These are phyloP conservation scores for Buddleja alternifolia DNA, from an alignment of 257 asterid species.

Conservation along the genomic window DNA sequence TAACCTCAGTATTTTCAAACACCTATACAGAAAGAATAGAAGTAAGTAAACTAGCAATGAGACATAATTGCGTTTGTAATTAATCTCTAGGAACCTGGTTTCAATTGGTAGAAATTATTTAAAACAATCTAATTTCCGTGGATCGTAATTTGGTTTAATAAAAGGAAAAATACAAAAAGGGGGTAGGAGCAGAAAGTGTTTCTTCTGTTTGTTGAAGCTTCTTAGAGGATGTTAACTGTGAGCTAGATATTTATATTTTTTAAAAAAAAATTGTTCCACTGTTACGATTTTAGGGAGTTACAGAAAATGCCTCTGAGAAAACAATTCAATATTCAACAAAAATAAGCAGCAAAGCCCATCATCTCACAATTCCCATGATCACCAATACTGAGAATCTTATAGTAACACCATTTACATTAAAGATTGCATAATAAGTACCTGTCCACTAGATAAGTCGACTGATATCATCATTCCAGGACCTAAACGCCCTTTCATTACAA, in stretches of 20 bases:
- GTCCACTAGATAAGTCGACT: conserved; percentile 84
- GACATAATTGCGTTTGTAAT: neutral
- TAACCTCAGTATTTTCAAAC: conserved; percentile 92
- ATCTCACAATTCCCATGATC: conserved; percentile 1
- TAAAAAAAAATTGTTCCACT: neutral
- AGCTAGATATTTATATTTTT: neutral
- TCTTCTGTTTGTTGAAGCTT: neutral
- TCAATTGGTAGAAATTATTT: neutral
- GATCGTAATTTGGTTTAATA: conserved; percentile 9
- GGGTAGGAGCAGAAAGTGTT: neutral
- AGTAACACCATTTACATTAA: conserved; percentile 4
- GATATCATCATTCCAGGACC: conserved; percentile 99
- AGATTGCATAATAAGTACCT: conserved; percentile 60
- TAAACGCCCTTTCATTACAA: conserved; percentile 93
- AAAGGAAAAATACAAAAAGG: neutral
- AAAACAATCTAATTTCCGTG: conserved; percentile 9
- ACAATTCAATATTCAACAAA: conserved; percentile 14
- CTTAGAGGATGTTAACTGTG: neutral
- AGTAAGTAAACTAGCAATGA: conserved; percentile 10
- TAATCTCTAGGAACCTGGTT: conserved; percentile 19
- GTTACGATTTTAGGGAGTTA: neutral
- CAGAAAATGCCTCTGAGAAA: conserved; percentile 16
- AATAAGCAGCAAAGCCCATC: neutral
- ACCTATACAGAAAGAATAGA: conserved; percentile 51
- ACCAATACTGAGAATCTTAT: neutral